A percentile compares a stretch with the other conserved stretches of the same genome.
Evolutionary conservation across 2,329 filamentous ascomycete species (phyloP).

Genomic region (Trichoderma oligosporum): DNA sequence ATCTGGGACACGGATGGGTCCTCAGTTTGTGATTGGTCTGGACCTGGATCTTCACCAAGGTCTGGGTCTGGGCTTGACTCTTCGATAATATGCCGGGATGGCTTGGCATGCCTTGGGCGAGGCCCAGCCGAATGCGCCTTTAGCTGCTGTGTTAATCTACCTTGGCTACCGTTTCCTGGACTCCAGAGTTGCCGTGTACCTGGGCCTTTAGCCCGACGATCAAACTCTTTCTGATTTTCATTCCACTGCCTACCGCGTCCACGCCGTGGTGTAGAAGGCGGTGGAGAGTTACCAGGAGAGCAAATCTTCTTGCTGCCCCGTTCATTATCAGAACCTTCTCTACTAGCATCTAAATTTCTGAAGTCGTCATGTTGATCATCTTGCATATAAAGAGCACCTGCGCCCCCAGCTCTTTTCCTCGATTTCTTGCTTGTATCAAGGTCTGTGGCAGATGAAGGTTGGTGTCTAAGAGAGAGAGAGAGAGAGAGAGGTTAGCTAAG

Average conservation of each 20-base stretch:
- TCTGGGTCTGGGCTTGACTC: neutral
- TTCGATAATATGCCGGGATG: neutral
- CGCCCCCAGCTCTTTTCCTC: neutral
- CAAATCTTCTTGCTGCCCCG: conserved; percentile 29
- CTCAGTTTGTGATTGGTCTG: neutral
- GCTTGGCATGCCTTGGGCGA: neutral
- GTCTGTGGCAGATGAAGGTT: neutral
- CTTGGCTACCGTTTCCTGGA: conserved; percentile 24
- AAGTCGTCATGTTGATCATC: neutral
- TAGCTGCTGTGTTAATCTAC: conserved; percentile 10
- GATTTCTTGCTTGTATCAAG: neutral
- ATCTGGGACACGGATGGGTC: conserved; percentile 14
- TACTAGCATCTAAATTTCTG: neutral
- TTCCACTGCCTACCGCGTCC: conserved; percentile 20
- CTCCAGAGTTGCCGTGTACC: conserved; percentile 30
- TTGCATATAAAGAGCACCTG: neutral
- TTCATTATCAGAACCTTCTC: conserved; percentile 18
- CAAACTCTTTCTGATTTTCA: conserved; percentile 24
- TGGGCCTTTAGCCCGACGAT: conserved; percentile 26
- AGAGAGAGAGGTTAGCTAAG: neutral
- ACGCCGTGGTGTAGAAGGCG: conserved; percentile 22
- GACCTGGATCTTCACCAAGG: neutral
- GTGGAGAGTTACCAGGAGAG: conserved; percentile 27
- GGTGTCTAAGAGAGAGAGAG: neutral
- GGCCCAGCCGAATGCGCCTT: neutral